These are phyloP conservation scores for Vanderwaltozyma tropicalis DNA, from an alignment of 805 yeast genomes.

Conservation along the genomic window DNA sequence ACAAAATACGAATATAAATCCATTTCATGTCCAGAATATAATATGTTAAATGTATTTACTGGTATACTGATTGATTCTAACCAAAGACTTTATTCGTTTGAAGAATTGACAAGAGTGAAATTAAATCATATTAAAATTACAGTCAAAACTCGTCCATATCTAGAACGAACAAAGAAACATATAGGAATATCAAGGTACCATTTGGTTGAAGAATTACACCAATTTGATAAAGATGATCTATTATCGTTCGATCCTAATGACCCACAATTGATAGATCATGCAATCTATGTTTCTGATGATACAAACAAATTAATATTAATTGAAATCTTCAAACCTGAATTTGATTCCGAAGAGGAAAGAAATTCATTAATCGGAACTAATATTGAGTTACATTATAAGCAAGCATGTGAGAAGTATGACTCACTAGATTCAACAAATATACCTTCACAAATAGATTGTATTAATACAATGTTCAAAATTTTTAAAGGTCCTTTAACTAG, in stretches of 20 bases:
- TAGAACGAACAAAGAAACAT: conserved; percentile 22
- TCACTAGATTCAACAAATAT: conserved; percentile 16
- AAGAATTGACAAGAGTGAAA: conserved; percentile 12
- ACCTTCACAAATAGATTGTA: conserved; percentile 51
- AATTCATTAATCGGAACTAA: conserved; percentile 37
- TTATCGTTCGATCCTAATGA: conserved; percentile 10
- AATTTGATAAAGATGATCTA: conserved; percentile 25
- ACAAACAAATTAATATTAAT: conserved; percentile 42
- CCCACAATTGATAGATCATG: conserved; percentile 37
- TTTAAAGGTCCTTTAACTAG: conserved; percentile 53
- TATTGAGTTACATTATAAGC: conserved; percentile 42
- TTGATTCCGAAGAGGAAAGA: conserved; percentile 36
- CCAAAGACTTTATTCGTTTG: conserved; percentile 3
- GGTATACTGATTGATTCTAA: conserved; percentile 13
- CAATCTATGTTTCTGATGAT: conserved; percentile 36
- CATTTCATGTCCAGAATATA: conserved; percentile 19
- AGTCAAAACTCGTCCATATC: conserved; percentile 22
- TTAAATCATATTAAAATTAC: conserved; percentile 30
- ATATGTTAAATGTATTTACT: conserved; percentile 25
- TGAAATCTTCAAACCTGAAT: conserved; percentile 42
- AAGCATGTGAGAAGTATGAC: conserved; percentile 24
- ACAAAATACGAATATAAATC: conserved; percentile 23
- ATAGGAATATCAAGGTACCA: conserved; percentile 28
- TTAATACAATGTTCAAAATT: conserved; percentile 50
- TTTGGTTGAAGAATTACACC: conserved; percentile 23